phyloP scores from a whole-genome alignment of 257 asterid genomes.

The Linaria vulgaris region DNA sequence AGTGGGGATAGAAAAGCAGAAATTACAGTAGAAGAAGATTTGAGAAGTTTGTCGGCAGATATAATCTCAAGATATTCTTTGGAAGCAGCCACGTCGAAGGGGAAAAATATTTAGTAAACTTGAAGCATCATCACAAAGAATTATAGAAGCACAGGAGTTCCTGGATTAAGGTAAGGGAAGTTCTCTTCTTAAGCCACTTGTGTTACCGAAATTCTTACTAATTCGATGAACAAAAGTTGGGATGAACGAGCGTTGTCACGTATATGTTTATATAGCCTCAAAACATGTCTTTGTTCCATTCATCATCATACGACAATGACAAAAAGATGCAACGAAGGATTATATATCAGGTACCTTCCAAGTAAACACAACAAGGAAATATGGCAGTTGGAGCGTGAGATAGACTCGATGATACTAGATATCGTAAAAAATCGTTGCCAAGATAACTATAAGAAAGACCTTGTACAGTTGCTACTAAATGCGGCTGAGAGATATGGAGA shows the following conservation, averaged over 20 bases:
- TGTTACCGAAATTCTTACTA: background rate
- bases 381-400: slow-evolving; percentile 61
- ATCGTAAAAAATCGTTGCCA: slow-evolving; percentile 39
- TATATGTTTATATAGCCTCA: too few species aligned
- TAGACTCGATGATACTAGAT: slow-evolving; percentile 48
- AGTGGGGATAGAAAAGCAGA: slow-evolving; percentile 35
- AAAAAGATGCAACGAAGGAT: slow-evolving; percentile 24
- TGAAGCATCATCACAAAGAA: slow-evolving; percentile 44
- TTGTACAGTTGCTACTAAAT: slow-evolving; percentile 50
- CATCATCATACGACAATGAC: too few species aligned
- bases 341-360: slow-evolving; percentile 67
- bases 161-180: slow-evolving; percentile 56
- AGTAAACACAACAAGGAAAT: slow-evolving; percentile 50
- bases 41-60: slow-evolving; percentile 69
- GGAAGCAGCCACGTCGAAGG: slow-evolving; percentile 65
- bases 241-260: too few species aligned
- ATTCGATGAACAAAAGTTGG: too few species aligned
- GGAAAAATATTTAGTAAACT: slow-evolving; percentile 57
- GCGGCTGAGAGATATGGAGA: slow-evolving; percentile 52
- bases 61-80: slow-evolving; percentile 72
- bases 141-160: slow-evolving; percentile 62
- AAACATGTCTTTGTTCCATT: too few species aligned
- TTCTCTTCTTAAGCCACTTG: background rate
- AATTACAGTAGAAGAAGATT: slow-evolving; percentile 47
- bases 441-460: slow-evolving; percentile 43